Evolutionary conservation across 2,329 filamentous ascomycete genomes (phyloP).

Genomic region (Penicillium sp.): DNA sequence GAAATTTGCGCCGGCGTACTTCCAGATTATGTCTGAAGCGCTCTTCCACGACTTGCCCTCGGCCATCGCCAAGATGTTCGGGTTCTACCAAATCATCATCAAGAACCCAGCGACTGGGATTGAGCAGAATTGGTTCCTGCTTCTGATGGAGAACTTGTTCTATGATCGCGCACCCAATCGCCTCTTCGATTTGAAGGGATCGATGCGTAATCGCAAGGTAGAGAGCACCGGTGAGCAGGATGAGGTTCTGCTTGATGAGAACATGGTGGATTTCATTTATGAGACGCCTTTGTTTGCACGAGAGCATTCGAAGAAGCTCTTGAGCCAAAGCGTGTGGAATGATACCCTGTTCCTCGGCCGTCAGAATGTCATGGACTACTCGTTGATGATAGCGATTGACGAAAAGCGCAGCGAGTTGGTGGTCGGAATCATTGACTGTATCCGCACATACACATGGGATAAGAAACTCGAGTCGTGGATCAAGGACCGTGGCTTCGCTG

Average conservation of each 20-base stretch:
- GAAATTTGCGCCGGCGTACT: slow-evolving; percentile 94
- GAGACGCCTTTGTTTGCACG: slow-evolving; percentile 93
- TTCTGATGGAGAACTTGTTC: slow-evolving; percentile 97
- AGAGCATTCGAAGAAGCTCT: slow-evolving; percentile 92
- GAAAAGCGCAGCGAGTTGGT: slow-evolving; percentile 87
- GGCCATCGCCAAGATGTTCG: slow-evolving; percentile 98
- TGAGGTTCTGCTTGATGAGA: slow-evolving; percentile 94
- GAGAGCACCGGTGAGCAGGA: slow-evolving; percentile 94
- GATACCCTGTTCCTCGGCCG: slow-evolving; percentile 93
- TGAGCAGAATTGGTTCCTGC: slow-evolving; percentile 90
- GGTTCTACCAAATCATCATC: slow-evolving; percentile 96
- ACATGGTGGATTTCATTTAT: slow-evolving; percentile 99
- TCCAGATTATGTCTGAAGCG: slow-evolving; percentile 94
- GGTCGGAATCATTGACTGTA: slow-evolving; percentile 97
- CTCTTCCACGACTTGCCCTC: slow-evolving; percentile 94
- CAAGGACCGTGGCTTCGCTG: slow-evolving; percentile 88
- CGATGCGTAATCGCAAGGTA: slow-evolving; percentile 98
- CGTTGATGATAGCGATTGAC: slow-evolving; percentile 96
- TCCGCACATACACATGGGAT: slow-evolving; percentile 98
- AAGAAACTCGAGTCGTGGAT: slow-evolving; percentile 99
- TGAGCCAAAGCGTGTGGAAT: slow-evolving; percentile 92
- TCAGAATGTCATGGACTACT: slow-evolving; percentile 99
- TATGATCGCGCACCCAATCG: slow-evolving; percentile 90
- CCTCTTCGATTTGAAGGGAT: slow-evolving; percentile 94
- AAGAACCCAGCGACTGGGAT: slow-evolving; percentile 90